Evolutionary conservation across 495 filamentous ascomycete genomes (phyloP), one percentile per base, ranked within the genome.

Genomic region (Cenococcum geophilum): DNA sequence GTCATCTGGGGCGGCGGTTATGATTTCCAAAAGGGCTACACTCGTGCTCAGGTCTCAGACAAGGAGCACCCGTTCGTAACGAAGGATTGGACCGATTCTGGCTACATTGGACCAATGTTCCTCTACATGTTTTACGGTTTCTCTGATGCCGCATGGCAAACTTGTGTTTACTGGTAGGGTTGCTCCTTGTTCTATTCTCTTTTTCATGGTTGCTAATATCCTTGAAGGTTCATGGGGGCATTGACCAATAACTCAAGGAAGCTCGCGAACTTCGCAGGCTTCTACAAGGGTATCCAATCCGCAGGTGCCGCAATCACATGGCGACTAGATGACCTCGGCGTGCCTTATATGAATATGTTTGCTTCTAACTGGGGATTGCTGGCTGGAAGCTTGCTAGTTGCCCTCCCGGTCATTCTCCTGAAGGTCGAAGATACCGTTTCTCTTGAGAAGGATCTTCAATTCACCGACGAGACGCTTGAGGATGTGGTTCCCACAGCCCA

Each of bases 231-330:
- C 75, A 96, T 97, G 88, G 92, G 92, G 36, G 85, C 91, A 18
- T 79, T 96, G 34, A 89, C 85, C 68, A 96, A 97, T 79, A 95
- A 93, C 50, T 83, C 86, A 62, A 88, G 91, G 70, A 95, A 91
- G 70, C 80, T 92, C 21, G 92, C 92, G 75, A 95, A 96, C 77
- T 88, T 93, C 68, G 85, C 90, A 35, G 92, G 92, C 57, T 96
- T 92, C 79, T 96, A 96, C 81, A 96, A 96, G 71, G 89, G 89
- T n/a, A 88, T 97, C 67, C 92, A 97, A 75, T 93, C 89, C 32
- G 91, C 89, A n/a, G 92, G 91, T 62, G 84, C 85, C 6, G 92
- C 91, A n/a, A 82, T 92, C 51, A 89, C 87, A 69, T 96, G 88
- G 89, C 80, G 86, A 57, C 25, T 73, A 14, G 91, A 96, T 62